Evolutionary conservation across 306 rosid species (phyloP).

Genomic region (Medicago lupulina): DNA sequence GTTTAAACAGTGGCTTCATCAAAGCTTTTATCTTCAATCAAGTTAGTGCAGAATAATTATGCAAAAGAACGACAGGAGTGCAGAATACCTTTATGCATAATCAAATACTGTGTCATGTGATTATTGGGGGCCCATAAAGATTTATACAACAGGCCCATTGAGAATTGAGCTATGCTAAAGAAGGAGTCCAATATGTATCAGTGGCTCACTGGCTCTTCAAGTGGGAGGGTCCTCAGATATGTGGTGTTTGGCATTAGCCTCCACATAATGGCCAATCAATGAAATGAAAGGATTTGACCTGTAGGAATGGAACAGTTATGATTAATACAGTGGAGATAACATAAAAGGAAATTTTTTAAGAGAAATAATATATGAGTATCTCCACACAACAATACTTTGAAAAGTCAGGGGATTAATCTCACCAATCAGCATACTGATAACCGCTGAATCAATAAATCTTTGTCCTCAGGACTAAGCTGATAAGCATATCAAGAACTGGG

Average conservation of each 20-base stretch:
- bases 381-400: not conserved
- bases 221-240: slow-evolving; percentile 69
- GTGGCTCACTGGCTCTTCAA: slow-evolving; percentile 64
- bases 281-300: slow-evolving; percentile 58
- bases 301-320: slow-evolving; percentile 51
- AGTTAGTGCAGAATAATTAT: slow-evolving; percentile 43
- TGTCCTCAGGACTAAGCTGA: slow-evolving; percentile 10
- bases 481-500: slow-evolving; percentile 25
- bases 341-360: slow-evolving; percentile 31
- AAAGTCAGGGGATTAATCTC: slow-evolving; percentile 9
- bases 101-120: slow-evolving; percentile 52
- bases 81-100: slow-evolving; percentile 50
- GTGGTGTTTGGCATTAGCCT: slow-evolving; percentile 61
- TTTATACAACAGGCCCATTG: slow-evolving; percentile 55
- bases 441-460: slow-evolving; percentile 26
- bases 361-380: slow-evolving; percentile 43
- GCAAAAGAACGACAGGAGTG: slow-evolving; percentile 47
- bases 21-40: slow-evolving; percentile 43
- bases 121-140: slow-evolving; percentile 65
- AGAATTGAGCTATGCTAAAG: slow-evolving; percentile 52
- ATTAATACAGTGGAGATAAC: slow-evolving; percentile 47
- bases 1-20: slow-evolving; percentile 46
- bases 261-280: slow-evolving; percentile 52
- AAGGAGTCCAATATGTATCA: slow-evolving; percentile 58
- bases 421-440: slow-evolving; percentile 10